Conservation (phyloP, 2,329 filamentous ascomycete species). For the Stemphylium beticola region DNA sequence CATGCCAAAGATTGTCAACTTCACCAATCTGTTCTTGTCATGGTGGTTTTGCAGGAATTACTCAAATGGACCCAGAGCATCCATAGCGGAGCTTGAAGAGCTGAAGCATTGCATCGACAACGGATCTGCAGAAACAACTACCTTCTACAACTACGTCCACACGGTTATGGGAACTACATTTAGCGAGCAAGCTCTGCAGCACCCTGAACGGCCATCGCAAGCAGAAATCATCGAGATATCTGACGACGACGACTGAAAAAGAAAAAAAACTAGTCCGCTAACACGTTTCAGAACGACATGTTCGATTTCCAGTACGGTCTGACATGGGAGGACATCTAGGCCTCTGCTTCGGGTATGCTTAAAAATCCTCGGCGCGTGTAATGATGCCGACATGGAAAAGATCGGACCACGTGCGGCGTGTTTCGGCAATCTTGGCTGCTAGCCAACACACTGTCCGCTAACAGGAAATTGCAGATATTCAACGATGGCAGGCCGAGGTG, state of each 20-base stretch:
- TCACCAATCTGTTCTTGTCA: conserved; percentile 43
- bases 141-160: conserved; percentile 36
- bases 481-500: neutral
- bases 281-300: neutral
- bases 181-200: conserved; percentile 25
- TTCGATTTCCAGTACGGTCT: neutral
- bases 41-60: conserved; percentile 44
- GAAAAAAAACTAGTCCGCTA: neutral
- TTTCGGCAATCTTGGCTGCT: conserved; percentile 6
- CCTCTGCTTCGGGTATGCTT: conserved; percentile 1
- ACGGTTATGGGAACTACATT: conserved; percentile 35
- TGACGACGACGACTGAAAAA: conserved; percentile 28
- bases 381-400: conserved; percentile 5
- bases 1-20: conserved; percentile 28
- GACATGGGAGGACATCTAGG: conserved; percentile 1
- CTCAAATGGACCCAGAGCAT: conserved; percentile 10
- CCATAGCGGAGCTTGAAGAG: conserved; percentile 20
- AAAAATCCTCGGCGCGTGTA: neutral
- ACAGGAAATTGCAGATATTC: neutral
- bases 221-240: conserved; percentile 39
- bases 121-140: conserved; percentile 17
- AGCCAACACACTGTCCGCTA: neutral
- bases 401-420: conserved; percentile 9
- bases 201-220: conserved; percentile 31
- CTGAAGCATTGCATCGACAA: conserved; percentile 20